Evolutionary conservation across 495 filamentous ascomycete genomes (phyloP).

Genomic region (Peziza echinospora): DNA sequence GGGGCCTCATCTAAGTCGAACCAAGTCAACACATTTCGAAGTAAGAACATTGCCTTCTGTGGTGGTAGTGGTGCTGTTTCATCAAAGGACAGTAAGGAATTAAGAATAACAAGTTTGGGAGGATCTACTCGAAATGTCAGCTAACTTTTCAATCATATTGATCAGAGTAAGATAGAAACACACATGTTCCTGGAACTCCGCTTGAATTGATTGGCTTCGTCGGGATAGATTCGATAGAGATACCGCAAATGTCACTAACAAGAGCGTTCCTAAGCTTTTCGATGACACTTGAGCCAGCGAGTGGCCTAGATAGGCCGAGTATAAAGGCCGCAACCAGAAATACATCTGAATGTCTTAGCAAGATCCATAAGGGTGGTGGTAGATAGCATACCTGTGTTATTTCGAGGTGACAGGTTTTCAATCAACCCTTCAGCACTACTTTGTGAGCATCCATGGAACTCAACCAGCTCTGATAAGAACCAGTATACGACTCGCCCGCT

Average conservation of each 20-base stretch:
- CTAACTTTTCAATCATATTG: too few species aligned
- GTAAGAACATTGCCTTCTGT: conserved; percentile 60
- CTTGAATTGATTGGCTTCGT: too few species aligned
- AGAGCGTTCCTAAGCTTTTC: conserved; percentile 31
- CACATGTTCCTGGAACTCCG: too few species aligned
- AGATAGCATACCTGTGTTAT: too few species aligned
- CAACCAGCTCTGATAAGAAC: conserved; percentile 5
- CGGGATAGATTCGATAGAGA: too few species aligned
- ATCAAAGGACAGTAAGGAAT: conserved; percentile 32
- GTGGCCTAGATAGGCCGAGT: conserved; percentile 28
- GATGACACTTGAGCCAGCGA: conserved; percentile 24
- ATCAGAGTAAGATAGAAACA: too few species aligned
- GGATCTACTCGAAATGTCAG: neutral
- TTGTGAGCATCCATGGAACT: conserved; percentile 1
- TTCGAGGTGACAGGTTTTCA: conserved; percentile 9
- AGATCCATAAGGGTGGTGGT: too few species aligned
- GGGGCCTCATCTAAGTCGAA: conserved; percentile 21
- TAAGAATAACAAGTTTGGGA: conserved; percentile 33
- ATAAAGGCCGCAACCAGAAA: conserved; percentile 32
- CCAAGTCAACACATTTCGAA: conserved; percentile 56
- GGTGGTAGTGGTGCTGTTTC: conserved; percentile 38
- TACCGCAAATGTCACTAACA: conserved; percentile 31
- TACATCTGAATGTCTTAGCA: too few species aligned
- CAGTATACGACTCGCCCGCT: conserved; percentile 25
- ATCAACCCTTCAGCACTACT: conserved; percentile 8